phyloP scores from a whole-genome alignment of 2,329 filamentous ascomycete species.

The Trichophyton verrucosum region DNA sequence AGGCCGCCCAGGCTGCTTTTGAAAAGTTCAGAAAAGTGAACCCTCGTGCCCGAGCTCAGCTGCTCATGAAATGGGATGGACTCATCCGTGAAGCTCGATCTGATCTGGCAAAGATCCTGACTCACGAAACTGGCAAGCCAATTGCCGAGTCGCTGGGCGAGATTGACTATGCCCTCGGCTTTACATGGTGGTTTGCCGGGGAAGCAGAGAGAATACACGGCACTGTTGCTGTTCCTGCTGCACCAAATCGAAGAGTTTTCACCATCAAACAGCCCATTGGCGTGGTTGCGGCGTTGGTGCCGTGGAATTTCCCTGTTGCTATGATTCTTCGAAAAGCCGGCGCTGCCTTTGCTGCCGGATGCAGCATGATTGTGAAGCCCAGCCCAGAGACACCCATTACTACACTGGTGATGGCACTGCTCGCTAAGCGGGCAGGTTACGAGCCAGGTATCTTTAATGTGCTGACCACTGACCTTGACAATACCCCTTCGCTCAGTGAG shows the following conservation, averaged over 20 bases:
- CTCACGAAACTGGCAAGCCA: slow-evolving; percentile 84
- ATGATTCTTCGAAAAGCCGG: slow-evolving; percentile 45
- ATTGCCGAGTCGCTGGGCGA: slow-evolving; percentile 61
- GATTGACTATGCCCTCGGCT: slow-evolving; percentile 58
- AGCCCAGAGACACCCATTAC: slow-evolving; percentile 27
- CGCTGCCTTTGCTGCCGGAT: slow-evolving; percentile 29
- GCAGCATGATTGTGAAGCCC: slow-evolving; percentile 28
- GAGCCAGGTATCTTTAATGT: slow-evolving; percentile 26
- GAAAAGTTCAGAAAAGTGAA: slow-evolving; percentile 47
- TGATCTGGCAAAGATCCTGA: slow-evolving; percentile 71
- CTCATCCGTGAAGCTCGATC: slow-evolving; percentile 51
- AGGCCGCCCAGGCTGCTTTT: slow-evolving; percentile 50
- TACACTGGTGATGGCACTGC: slow-evolving; percentile 21
- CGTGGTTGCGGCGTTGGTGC: slow-evolving; percentile 70
- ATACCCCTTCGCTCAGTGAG: slow-evolving; percentile 22
- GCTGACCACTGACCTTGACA: slow-evolving; percentile 23
- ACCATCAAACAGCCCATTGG: slow-evolving; percentile 76
- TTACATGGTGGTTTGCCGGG: slow-evolving; percentile 72
- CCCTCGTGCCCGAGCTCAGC: slow-evolving; percentile 49
- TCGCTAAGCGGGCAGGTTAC: slow-evolving; percentile 26
- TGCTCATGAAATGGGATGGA: slow-evolving; percentile 52
- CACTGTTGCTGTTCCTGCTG: slow-evolving; percentile 57
- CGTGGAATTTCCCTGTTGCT: slow-evolving; percentile 77
- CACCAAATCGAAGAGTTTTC: slow-evolving; percentile 60
- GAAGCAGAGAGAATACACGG: slow-evolving; percentile 64